A percentile compares a stretch with the other conserved stretches of the same genome.
Conservation (phyloP, 306 rosid genomes). For the Erythrophleum fordii region DNA sequence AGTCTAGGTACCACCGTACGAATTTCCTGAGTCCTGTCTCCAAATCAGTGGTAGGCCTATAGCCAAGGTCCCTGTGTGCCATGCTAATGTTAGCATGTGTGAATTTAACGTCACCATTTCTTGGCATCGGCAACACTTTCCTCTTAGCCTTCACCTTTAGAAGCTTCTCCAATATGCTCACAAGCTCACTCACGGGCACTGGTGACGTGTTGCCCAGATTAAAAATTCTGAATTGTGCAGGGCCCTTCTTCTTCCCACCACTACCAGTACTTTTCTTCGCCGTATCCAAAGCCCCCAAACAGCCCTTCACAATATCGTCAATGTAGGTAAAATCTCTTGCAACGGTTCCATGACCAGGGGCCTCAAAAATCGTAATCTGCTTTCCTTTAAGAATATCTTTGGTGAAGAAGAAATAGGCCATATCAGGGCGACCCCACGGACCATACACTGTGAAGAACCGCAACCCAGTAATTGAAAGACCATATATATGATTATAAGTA, state of each 20-base stretch:
- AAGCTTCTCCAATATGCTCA: constrained; percentile 78
- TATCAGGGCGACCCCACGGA: constrained; percentile 96
- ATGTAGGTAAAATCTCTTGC: constrained; percentile 90
- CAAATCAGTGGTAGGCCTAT: constrained; percentile 73
- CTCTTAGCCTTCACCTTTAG: constrained; percentile 78
- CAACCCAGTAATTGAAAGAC: constrained; percentile 80
- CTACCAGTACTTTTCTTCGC: constrained; percentile 86
- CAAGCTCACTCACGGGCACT: constrained; percentile 77
- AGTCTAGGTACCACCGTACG: constrained; percentile 74
- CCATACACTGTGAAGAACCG: constrained; percentile 88
- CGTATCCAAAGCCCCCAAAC: constrained; percentile 79
- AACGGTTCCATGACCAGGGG: constrained; percentile 71
- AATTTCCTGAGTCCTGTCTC: constrained; percentile 83
- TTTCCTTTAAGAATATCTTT: constrained; percentile 80
- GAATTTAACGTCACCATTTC: constrained; percentile 84
- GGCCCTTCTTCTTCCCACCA: constrained; percentile 83
- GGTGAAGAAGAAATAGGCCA: constrained; percentile 86
- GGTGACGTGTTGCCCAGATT: constrained; percentile 88
- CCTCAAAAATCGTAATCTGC: constrained; percentile 62
- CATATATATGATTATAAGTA: constrained; percentile 77
- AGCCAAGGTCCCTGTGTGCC: constrained; percentile 71
- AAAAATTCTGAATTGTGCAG: constrained; percentile 78
- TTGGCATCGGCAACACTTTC: constrained; percentile 70
- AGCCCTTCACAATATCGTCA: constrained; percentile 82
- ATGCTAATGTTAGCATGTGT: constrained; percentile 86